Evolutionary conservation across 768 basidiomycete species (phyloP).

Genomic region (Podaxis sp.): DNA sequence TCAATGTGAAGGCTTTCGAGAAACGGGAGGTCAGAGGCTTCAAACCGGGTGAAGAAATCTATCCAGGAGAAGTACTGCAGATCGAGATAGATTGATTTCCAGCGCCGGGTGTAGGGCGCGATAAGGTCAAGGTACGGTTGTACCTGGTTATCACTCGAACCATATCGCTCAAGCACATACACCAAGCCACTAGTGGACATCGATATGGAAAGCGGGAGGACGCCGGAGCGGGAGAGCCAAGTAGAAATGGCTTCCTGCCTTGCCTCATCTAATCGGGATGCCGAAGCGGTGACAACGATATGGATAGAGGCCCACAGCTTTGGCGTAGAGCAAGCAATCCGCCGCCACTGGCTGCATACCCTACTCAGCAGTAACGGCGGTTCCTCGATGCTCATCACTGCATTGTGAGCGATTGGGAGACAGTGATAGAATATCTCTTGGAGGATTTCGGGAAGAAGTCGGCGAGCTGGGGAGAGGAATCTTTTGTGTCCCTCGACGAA

Average conservation of each 20-base stretch:
- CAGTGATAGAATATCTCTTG: constrained; percentile 16
- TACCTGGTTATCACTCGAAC: neutral
- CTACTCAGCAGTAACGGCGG: constrained; percentile 16
- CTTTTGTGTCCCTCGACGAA: neutral
- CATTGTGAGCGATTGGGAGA: constrained; percentile 11
- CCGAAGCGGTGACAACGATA: neutral
- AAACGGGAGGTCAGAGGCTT: neutral
- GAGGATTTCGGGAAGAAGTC: constrained; percentile 8
- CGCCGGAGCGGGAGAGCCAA: constrained; percentile 8
- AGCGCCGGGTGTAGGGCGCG: neutral
- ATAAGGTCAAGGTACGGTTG: constrained; percentile 4
- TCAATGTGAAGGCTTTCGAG: neutral
- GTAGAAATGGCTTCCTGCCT: constrained; percentile 2
- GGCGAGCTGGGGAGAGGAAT: neutral
- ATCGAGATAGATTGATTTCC: neutral
- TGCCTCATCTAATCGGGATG: neutral
- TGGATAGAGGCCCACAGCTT: constrained; percentile 16
- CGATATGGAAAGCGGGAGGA: constrained; percentile 9
- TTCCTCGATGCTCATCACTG: constrained; percentile 11
- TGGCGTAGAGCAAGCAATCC: constrained; percentile 16
- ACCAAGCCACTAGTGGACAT: neutral
- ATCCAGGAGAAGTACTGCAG: neutral
- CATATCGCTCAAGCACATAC: neutral
- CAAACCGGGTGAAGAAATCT: neutral
- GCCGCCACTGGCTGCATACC: constrained; percentile 16